phyloP scores from a whole-genome alignment of 2,329 filamentous ascomycete genomes.

The Nemania diffusa region DNA sequence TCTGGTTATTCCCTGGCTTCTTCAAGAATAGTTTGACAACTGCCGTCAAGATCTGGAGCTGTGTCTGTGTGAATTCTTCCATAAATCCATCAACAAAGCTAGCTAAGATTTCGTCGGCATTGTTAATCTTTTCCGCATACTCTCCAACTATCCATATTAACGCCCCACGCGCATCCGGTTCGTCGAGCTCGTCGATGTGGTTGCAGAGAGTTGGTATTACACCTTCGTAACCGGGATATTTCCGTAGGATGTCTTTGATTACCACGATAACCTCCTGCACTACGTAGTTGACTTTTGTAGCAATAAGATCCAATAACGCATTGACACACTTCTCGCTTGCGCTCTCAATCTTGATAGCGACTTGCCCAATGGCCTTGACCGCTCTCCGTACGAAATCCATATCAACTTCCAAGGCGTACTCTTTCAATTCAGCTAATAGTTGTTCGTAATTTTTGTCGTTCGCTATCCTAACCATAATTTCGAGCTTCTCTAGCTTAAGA shows the following conservation, averaged over 20 bases:
- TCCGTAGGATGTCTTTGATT: slow-evolving; percentile 97
- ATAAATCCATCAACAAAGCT: slow-evolving; percentile 94
- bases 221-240: slow-evolving; percentile 97
- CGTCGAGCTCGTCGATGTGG: slow-evolving; percentile 96
- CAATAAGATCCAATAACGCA: slow-evolving; percentile 90
- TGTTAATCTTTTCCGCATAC: slow-evolving; percentile 98
- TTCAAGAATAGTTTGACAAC: slow-evolving; percentile 98
- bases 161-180: slow-evolving; percentile 88
- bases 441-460: slow-evolving; percentile 98
- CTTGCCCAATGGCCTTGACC: slow-evolving; percentile 95
- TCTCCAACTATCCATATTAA: slow-evolving; percentile 99
- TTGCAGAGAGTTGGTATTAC: slow-evolving; percentile 97
- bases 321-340: slow-evolving; percentile 97
- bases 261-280: slow-evolving; percentile 99
- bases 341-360: slow-evolving; percentile 97
- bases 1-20: slow-evolving; percentile 91
- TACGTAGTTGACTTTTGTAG: slow-evolving; percentile 98
- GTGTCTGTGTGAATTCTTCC: slow-evolving; percentile 98
- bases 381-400: slow-evolving; percentile 98
- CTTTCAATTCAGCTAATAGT: slow-evolving; percentile 90
- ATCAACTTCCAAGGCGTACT: slow-evolving; percentile 97
- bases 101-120: slow-evolving; percentile 92
- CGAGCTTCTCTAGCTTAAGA: slow-evolving; percentile 95
- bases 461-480: slow-evolving; percentile 99
- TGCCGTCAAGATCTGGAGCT: slow-evolving; percentile 95